Conservation (phyloP, 1,284 basidiomycete genomes). For the Ganoderma multipileum region DNA sequence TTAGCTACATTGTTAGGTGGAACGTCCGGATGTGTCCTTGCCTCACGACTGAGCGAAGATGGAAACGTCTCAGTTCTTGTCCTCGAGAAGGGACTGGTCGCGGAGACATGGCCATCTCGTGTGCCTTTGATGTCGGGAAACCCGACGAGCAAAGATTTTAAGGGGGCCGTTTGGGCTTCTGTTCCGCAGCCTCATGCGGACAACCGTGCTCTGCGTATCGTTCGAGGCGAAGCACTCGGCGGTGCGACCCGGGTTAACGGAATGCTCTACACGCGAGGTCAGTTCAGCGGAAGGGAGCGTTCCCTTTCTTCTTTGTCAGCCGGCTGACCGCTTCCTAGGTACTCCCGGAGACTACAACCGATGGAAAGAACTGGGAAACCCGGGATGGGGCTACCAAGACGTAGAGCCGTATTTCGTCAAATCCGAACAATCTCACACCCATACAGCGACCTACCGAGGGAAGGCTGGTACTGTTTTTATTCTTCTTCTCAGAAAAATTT, state of each 20-base stretch:
- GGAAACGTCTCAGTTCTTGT: conserved; percentile 38
- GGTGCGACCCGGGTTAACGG: conserved; percentile 51
- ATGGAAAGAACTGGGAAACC: conserved; percentile 44
- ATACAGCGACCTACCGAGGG: conserved; percentile 19
- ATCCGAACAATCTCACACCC: conserved; percentile 36
- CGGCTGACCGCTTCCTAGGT: conserved; percentile 2
- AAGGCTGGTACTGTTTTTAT: conserved; percentile 23
- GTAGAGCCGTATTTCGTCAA: conserved; percentile 46
- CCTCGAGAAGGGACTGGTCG: conserved; percentile 42
- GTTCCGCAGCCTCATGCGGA: conserved; percentile 29
- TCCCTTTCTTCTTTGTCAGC: not conserved
- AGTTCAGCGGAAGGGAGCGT: not conserved
- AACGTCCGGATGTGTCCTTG: conserved; percentile 45
- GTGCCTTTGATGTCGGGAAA: conserved; percentile 45
- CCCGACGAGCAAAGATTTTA: conserved; percentile 11
- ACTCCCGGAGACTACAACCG: conserved; percentile 44
- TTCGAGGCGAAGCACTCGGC: conserved; percentile 49
- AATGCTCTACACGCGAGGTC: conserved; percentile 46
- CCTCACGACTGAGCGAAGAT: conserved; percentile 41
- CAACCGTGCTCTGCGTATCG: conserved; percentile 31
- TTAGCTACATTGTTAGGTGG: conserved; percentile 34
- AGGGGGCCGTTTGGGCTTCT: conserved; percentile 21
- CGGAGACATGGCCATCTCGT: conserved; percentile 42
- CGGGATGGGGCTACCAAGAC: conserved; percentile 48
- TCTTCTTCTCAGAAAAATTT: not conserved